Evolutionary conservation across 2,329 filamentous ascomycete genomes (phyloP).

Genomic region (Aspergillus novofumigatus): DNA sequence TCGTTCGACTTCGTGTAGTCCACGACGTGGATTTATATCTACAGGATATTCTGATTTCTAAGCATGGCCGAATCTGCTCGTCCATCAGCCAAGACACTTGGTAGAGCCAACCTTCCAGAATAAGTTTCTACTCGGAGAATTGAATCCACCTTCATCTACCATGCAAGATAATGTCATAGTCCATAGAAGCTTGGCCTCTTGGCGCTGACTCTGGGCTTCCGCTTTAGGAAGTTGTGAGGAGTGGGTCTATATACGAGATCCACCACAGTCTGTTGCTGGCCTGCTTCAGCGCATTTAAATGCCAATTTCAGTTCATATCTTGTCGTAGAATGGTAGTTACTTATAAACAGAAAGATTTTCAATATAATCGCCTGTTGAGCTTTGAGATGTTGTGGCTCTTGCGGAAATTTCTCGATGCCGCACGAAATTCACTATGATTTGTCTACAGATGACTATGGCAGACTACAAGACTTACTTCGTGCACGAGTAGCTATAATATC

Average conservation of each 20-base stretch:
- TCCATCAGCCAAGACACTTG: not conserved
- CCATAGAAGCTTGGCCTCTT: not conserved
- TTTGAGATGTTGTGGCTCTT: too few species aligned
- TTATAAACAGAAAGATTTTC: not conserved
- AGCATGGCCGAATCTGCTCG: not conserved
- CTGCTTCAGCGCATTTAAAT: not conserved
- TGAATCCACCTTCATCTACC: not conserved
- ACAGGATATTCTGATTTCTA: not conserved
- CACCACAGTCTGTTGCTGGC: not conserved
- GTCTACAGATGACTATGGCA: too few species aligned
- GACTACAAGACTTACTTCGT: too few species aligned
- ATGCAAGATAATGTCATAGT: not conserved
- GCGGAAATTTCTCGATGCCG: too few species aligned
- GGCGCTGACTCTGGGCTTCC: constrained; percentile 8
- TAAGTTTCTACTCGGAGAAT: not conserved
- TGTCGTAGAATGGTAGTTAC: not conserved
- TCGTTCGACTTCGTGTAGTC: too few species aligned
- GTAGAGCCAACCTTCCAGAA: not conserved
- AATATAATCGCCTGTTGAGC: too few species aligned
- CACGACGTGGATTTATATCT: not conserved
- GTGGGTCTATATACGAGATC: constrained; percentile 14
- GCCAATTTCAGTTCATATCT: not conserved
- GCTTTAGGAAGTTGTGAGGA: constrained; percentile 20
- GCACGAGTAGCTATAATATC: too few species aligned
- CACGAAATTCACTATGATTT: too few species aligned